Evolutionary conservation across 2,329 filamentous ascomycete genomes (phyloP).

Genomic region (Thielaviopsis ethacetica): DNA sequence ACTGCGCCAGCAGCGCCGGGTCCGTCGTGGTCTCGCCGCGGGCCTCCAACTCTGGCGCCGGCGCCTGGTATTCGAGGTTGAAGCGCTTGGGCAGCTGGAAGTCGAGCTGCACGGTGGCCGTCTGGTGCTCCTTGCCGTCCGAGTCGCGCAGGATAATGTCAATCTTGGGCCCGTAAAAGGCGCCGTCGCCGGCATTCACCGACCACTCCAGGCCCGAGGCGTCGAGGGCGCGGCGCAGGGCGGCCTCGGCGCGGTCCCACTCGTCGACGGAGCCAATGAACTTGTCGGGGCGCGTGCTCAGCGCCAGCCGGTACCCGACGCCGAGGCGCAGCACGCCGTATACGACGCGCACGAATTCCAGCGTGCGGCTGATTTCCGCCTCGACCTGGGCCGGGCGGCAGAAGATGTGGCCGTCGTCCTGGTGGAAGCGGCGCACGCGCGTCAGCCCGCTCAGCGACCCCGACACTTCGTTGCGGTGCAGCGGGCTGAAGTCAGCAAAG

Average conservation of each 20-base stretch:
- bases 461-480: slow-evolving; percentile 77
- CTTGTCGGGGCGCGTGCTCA: slow-evolving; percentile 67
- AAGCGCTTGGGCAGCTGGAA: slow-evolving; percentile 80
- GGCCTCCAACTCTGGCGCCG: slow-evolving; percentile 45
- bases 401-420: slow-evolving; percentile 86
- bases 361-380: slow-evolving; percentile 54
- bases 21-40: slow-evolving; percentile 34
- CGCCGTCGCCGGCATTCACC: slow-evolving; percentile 66
- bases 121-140: slow-evolving; percentile 73
- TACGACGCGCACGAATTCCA: slow-evolving; percentile 58
- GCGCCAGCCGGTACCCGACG: slow-evolving; percentile 50
- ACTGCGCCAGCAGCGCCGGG: slow-evolving; percentile 28
- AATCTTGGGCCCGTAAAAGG: slow-evolving; percentile 86
- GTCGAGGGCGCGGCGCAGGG: slow-evolving; percentile 28
- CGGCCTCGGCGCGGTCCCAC: slow-evolving; percentile 31
- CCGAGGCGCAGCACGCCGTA: slow-evolving; percentile 56
- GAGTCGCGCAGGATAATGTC: slow-evolving; percentile 70
- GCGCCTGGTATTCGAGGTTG: slow-evolving; percentile 55
- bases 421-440: slow-evolving; percentile 71
- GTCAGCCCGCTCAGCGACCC: slow-evolving; percentile 70
- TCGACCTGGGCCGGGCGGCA: slow-evolving; percentile 63
- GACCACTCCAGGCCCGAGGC: slow-evolving; percentile 59
- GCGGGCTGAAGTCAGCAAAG: slow-evolving; percentile 72
- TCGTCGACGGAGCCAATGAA: slow-evolving; percentile 61
- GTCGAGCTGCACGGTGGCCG: slow-evolving; percentile 77